phyloP scores from a whole-genome alignment of 2,329 filamentous ascomycete genomes.

The Aspergillus texensis region DNA sequence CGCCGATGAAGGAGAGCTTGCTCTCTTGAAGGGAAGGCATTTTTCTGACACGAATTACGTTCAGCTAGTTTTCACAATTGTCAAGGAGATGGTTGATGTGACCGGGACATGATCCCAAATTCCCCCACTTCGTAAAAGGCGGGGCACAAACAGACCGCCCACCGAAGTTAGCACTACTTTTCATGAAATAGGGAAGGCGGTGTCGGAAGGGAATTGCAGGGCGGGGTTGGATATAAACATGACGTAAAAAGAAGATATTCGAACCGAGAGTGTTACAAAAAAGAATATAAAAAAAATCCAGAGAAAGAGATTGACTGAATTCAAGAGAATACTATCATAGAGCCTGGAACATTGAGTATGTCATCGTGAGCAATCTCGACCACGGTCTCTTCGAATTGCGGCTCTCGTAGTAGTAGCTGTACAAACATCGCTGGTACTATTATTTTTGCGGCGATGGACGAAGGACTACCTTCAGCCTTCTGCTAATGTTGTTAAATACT shows the following conservation, averaged over 20 bases:
- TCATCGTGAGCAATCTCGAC: no score
- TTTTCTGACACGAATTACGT: background rate
- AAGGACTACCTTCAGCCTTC: fast-evolving
- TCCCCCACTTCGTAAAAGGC: background rate
- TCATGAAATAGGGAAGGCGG: background rate
- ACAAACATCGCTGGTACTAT: no score
- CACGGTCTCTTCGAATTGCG: no score
- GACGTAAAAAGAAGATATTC: no score
- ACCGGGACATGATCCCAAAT: background rate
- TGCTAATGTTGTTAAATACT: no score
- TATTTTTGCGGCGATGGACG: no score
- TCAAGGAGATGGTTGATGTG: background rate
- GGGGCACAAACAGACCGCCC: background rate
- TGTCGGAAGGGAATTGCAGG: background rate
- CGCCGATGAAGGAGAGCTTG: conserved; percentile 40
- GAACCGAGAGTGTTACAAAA: no score
- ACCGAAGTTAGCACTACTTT: background rate
- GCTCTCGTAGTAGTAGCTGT: no score
- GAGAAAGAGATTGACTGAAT: no score
- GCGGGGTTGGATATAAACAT: background rate
- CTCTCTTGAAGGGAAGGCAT: conserved; percentile 34
- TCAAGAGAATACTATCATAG: no score
- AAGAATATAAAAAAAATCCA: no score
- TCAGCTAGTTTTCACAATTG: background rate
- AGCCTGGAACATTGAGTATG: no score